Percentiles rank a stretch among this genome's conserved stretches.
Conservation (phyloP, 2,329 filamentous ascomycete species). For the Fusarium virguliforme region DNA sequence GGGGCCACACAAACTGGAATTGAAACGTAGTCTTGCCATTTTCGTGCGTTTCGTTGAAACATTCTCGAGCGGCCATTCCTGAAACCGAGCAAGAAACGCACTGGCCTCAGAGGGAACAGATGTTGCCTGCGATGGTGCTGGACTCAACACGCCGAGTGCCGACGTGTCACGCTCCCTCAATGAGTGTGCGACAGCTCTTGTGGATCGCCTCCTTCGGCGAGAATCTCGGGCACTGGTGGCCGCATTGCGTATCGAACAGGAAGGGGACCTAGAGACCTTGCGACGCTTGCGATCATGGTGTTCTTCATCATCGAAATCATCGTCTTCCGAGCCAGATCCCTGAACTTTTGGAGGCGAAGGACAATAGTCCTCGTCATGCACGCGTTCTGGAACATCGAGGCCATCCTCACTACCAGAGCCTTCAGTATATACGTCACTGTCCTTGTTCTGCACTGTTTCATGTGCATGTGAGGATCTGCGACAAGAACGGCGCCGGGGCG, state of each 20-base stretch:
- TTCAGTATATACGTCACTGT: slow-evolving; percentile 22
- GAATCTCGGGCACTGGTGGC: slow-evolving; percentile 12
- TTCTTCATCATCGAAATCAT: slow-evolving; percentile 13
- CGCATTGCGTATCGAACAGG: slow-evolving; percentile 3
- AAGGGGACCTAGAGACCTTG: background rate
- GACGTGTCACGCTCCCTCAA: slow-evolving; percentile 13
- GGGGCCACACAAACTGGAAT: slow-evolving; percentile 19
- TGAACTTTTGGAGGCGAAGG: background rate
- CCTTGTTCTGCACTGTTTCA: slow-evolving; percentile 21
- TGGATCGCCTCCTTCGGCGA: slow-evolving; percentile 5
- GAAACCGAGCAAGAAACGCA: slow-evolving; percentile 20
- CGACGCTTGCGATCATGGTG: slow-evolving; percentile 19
- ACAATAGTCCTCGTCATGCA: too few relatives aligned
- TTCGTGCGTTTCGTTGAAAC: slow-evolving; percentile 20
- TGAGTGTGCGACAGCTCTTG: slow-evolving; percentile 10
- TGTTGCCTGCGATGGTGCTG: slow-evolving; percentile 23
- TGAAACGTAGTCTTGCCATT: slow-evolving; percentile 20
- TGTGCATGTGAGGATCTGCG: slow-evolving; percentile 17
- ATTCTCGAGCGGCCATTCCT: slow-evolving; percentile 19
- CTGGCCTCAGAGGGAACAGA: slow-evolving; percentile 9
- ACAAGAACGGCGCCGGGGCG: slow-evolving; percentile 19
- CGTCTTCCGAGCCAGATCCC: slow-evolving; percentile 8
- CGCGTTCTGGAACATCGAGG: too few relatives aligned
- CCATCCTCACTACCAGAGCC: background rate
- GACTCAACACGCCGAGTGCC: slow-evolving; percentile 15